phyloP scores from a whole-genome alignment of 2,329 filamentous ascomycete species.

The Dendryphion nanum region DNA sequence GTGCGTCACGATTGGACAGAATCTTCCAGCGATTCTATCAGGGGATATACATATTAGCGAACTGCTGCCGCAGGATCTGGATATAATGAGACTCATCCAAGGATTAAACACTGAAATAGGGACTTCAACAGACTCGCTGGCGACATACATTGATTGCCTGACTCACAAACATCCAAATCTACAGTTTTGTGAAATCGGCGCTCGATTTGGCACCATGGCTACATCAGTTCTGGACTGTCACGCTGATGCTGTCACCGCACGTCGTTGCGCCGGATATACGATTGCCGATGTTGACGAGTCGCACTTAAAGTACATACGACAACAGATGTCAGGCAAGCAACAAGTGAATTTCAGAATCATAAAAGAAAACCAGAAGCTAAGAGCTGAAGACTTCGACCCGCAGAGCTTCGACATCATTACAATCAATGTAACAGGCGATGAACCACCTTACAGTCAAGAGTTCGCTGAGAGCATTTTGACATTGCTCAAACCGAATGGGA shows the following conservation, averaged over 20 bases:
- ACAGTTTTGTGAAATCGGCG: not conserved
- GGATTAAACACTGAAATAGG: not conserved
- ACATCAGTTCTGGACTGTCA: not conserved
- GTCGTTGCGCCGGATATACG: not conserved
- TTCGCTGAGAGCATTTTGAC: slow-evolving; percentile 2
- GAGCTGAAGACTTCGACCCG: not conserved
- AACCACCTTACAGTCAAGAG: not conserved
- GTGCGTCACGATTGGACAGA: not conserved
- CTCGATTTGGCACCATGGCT: not conserved
- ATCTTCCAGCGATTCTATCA: not conserved
- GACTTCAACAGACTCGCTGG: not conserved
- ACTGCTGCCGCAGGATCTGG: slow-evolving; percentile 13
- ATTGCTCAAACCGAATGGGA: slow-evolving; percentile 11
- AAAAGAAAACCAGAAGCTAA: not conserved
- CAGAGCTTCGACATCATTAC: not conserved
- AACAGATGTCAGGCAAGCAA: not conserved
- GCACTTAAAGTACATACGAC: not conserved
- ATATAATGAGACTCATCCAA: not conserved
- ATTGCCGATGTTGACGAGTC: not conserved
- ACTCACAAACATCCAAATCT: slow-evolving; percentile 8
- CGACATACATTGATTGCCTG: slow-evolving; percentile 16
- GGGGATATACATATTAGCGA: slow-evolving; percentile 4
- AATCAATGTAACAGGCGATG: not conserved
- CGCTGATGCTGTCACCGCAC: not conserved
- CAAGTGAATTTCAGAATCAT: not conserved